Evolutionary conservation across 202 grass and related monocot species (phyloP).

Genomic region (Dendrocalamus latiflorus): DNA sequence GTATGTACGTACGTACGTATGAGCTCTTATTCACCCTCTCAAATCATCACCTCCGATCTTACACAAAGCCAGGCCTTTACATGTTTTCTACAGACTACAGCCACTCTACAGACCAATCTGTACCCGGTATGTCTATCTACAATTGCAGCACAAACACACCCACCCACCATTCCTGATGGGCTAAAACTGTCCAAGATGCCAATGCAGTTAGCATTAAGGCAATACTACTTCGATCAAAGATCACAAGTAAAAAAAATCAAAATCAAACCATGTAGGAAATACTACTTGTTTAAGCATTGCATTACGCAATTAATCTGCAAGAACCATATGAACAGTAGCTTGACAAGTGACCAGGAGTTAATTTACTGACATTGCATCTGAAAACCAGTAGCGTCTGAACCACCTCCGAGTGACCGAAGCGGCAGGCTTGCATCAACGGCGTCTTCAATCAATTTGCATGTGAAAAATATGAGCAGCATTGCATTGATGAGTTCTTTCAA

Average conservation of each 20-base stretch:
- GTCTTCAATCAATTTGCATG: conserved; percentile 36
- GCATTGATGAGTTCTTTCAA: background rate
- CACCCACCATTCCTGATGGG: background rate
- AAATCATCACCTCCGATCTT: too few species aligned
- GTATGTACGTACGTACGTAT: too few species aligned
- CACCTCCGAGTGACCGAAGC: conserved; percentile 70
- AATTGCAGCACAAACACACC: background rate
- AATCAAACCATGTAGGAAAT: background rate
- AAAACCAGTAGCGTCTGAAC: conserved; percentile 71
- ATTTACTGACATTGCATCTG: conserved; percentile 56
- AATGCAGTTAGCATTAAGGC: background rate
- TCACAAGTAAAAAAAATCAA: background rate
- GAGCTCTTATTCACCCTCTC: too few species aligned
- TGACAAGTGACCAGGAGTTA: background rate
- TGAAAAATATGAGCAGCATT: background rate
- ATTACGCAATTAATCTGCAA: background rate
- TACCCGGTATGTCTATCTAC: too few species aligned
- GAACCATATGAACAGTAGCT: background rate
- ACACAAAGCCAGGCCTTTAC: too few species aligned
- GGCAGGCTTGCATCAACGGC: conserved; percentile 75
- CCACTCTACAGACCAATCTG: background rate
- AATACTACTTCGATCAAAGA: background rate
- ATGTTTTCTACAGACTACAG: too few species aligned
- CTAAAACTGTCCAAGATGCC: background rate
- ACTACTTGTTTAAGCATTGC: background rate